Percentiles rank a stretch among this genome's conserved stretches.
These are phyloP conservation scores for Globisporangium emineosum DNA, from an alignment of 352 stramenopile species.

Conservation along the genomic window DNA sequence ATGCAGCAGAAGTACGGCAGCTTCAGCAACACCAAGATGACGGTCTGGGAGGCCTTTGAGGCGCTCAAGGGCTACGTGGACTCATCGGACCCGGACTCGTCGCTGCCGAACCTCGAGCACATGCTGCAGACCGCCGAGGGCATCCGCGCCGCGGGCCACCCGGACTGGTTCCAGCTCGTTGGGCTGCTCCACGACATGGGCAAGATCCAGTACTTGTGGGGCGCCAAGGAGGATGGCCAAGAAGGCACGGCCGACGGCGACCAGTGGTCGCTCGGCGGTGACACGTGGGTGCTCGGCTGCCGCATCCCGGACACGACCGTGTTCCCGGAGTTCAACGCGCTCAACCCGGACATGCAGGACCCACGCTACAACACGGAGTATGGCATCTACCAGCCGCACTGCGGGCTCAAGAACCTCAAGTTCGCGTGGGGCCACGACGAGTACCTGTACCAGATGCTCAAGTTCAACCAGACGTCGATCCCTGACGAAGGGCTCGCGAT, in stretches of 20 bases:
- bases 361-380: conserved; percentile 77
- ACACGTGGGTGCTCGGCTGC: conserved; percentile 92
- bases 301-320: conserved; percentile 85
- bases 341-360: conserved; percentile 91
- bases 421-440: conserved; percentile 93
- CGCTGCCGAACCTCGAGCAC: conserved; percentile 90
- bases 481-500: conserved; percentile 90
- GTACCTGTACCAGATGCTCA: conserved; percentile 94
- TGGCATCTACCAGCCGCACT: conserved; percentile 89
- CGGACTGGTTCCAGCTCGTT: conserved; percentile 92
- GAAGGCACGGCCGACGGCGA: conserved; percentile 83
- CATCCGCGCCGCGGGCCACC: conserved; percentile 85
- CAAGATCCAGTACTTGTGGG: conserved; percentile 95
- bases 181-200: conserved; percentile 93
- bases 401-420: conserved; percentile 86
- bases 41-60: conserved; percentile 88
- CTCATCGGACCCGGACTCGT: conserved; percentile 90
- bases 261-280: conserved; percentile 92
- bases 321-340: conserved; percentile 87
- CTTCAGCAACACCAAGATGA: conserved; percentile 86
- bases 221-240: conserved; percentile 76
- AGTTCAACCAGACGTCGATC: conserved; percentile 86
- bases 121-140: conserved; percentile 94
- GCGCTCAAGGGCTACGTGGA: conserved; percentile 91
- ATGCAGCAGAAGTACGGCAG: conserved; percentile 69